Conservation (phyloP, 2,329 filamentous ascomycete species). For the Byssothecium circinans region DNA sequence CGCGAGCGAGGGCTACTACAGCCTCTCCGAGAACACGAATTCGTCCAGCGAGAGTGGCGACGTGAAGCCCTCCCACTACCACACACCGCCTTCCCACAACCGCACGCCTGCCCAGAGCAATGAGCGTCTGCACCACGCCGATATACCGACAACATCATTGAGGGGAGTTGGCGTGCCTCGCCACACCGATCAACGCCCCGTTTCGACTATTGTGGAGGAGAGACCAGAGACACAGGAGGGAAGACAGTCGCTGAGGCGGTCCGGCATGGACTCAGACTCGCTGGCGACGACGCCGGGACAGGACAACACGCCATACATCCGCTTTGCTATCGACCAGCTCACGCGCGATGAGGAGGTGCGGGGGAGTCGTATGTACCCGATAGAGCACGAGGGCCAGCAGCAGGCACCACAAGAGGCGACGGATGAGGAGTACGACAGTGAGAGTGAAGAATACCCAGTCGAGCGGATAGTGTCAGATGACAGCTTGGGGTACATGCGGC, state of each 20-base stretch:
- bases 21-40: constrained; percentile 42
- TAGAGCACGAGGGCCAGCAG: constrained; percentile 10
- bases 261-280: constrained; percentile 38
- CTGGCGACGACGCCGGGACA: constrained; percentile 61
- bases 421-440: constrained; percentile 13
- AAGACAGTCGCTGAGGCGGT: constrained; percentile 20
- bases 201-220: constrained; percentile 40
- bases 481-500: constrained; percentile 41
- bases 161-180: constrained; percentile 37
- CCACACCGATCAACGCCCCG: constrained; percentile 18
- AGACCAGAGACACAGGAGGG: constrained; percentile 36
- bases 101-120: constrained; percentile 40
- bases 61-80: constrained; percentile 27
- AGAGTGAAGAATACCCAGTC: constrained; percentile 51
- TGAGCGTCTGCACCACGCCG: constrained; percentile 37
- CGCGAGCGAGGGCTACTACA: constrained; percentile 56
- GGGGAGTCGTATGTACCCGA: constrained; percentile 54
- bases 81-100: constrained; percentile 40
- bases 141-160: constrained; percentile 36
- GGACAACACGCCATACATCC: constrained; percentile 85
- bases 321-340: constrained; percentile 85
- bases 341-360: constrained; percentile 70
- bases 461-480: constrained; percentile 52
- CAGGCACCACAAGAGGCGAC: not conserved
- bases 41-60: constrained; percentile 43